Conservation (phyloP, 2,329 filamentous ascomycete species). For the Alternaria longipes region DNA sequence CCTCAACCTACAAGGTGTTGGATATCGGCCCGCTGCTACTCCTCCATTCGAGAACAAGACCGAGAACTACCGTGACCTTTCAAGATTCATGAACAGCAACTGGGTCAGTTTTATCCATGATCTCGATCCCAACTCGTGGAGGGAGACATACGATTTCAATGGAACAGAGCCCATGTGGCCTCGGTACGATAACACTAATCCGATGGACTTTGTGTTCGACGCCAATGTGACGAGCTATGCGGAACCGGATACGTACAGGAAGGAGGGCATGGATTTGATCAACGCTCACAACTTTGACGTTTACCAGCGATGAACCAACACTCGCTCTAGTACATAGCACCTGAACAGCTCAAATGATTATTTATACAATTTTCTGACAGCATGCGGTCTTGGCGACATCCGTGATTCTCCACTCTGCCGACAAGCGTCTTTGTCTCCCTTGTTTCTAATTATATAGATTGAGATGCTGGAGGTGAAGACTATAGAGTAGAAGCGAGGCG, state of each 20-base stretch:
- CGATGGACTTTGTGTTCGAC: conserved; percentile 58
- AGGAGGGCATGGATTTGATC: conserved; percentile 57
- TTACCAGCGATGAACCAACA: conserved; percentile 10
- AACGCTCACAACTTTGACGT: conserved; percentile 34
- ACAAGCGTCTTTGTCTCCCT: neutral
- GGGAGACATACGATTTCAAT: conserved; percentile 26
- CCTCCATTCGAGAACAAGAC: conserved; percentile 50
- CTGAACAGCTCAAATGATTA: neutral
- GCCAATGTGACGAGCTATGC: conserved; percentile 53
- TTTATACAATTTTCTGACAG: neutral
- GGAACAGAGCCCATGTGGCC: conserved; percentile 51
- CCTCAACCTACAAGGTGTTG: conserved; percentile 55
- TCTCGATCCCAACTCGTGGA: conserved; percentile 40
- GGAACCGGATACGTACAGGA: conserved; percentile 57
- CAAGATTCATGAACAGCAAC: conserved; percentile 55
- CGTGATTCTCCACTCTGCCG: neutral
- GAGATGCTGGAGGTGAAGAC: too few species aligned
- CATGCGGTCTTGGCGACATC: neutral
- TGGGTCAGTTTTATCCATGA: conserved; percentile 59
- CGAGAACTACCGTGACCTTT: conserved; percentile 50
- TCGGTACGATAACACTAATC: conserved; percentile 47
- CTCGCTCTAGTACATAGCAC: neutral
- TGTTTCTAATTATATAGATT: neutral
- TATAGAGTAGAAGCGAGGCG: neutral
- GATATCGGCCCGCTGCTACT: conserved; percentile 48